These are phyloP conservation scores for Ustulina deusta DNA, from an alignment of 2,329 filamentous ascomycete genomes.

Conservation along the genomic window DNA sequence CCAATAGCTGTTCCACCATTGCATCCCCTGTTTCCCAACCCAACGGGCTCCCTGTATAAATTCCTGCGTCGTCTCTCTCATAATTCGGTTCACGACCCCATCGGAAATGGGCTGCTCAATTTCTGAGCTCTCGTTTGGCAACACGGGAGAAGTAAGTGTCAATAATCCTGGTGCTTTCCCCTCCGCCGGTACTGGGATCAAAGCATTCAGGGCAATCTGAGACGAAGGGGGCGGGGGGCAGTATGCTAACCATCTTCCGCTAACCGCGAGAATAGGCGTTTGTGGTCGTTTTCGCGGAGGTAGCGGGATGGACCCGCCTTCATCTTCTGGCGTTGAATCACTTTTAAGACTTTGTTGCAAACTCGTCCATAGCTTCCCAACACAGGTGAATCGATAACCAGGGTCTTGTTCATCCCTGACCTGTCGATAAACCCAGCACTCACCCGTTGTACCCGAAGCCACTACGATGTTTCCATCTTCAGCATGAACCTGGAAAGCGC, in stretches of 20 bases:
- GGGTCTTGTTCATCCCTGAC: slow-evolving; percentile 57
- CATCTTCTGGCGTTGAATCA: slow-evolving; percentile 61
- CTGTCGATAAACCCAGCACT: slow-evolving; percentile 82
- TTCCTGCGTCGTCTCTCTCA: slow-evolving; percentile 83
- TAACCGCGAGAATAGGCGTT: slow-evolving; percentile 75
- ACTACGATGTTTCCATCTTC: slow-evolving; percentile 78
- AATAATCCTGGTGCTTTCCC: slow-evolving; percentile 67
- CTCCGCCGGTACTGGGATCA: slow-evolving; percentile 67
- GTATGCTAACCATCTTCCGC: slow-evolving; percentile 81
- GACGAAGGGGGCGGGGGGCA: slow-evolving; percentile 79
- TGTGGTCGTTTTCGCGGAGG: slow-evolving; percentile 61
- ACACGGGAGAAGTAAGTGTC: slow-evolving; percentile 74
- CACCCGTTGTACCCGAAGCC: slow-evolving; percentile 84
- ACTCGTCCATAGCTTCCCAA: slow-evolving; percentile 93
- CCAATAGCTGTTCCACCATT: slow-evolving; percentile 86
- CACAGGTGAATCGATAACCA: slow-evolving; percentile 68
- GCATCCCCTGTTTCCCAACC: slow-evolving; percentile 80
- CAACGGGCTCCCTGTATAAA: slow-evolving; percentile 79
- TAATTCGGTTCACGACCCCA: slow-evolving; percentile 79
- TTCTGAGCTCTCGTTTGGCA: slow-evolving; percentile 74
- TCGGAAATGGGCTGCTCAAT: slow-evolving; percentile 80
- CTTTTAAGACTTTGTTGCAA: slow-evolving; percentile 72
- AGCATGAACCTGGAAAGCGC: slow-evolving; percentile 79
- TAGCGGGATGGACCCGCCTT: slow-evolving; percentile 55
- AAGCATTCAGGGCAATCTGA: slow-evolving; percentile 75